Conservation (phyloP, 179 eudicot species). For the Vitellaria paradoxa region DNA sequence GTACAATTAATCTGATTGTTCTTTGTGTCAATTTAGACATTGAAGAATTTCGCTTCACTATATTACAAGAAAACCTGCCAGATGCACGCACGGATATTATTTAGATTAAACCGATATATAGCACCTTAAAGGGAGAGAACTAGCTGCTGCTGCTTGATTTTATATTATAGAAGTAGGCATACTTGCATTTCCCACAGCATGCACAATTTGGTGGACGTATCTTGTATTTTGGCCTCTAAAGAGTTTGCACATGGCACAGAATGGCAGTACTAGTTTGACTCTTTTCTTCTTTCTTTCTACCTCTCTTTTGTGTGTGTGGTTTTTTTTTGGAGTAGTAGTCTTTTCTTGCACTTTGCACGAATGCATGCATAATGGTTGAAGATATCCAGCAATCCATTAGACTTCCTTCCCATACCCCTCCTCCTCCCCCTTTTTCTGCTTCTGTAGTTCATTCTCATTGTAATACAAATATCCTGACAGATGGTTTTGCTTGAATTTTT, state of each 20-base stretch:
- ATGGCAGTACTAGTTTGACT: neutral
- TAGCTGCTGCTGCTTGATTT: neutral
- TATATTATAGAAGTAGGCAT: too few relatives aligned
- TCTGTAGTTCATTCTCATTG: neutral
- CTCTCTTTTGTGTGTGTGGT: neutral
- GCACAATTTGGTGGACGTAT: neutral
- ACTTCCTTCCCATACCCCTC: neutral
- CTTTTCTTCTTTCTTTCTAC: neutral
- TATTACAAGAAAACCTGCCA: too few relatives aligned
- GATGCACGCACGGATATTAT: neutral
- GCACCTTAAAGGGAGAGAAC: neutral
- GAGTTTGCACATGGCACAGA: neutral
- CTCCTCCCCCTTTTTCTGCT: neutral
- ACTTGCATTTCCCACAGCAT: too few relatives aligned
- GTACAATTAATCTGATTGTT: too few relatives aligned
- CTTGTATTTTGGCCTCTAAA: neutral
- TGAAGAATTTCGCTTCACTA: too few relatives aligned
- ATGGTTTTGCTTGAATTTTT: constrained; percentile 13
- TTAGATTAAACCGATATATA: neutral
- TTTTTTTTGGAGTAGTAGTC: neutral
- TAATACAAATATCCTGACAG: neutral
- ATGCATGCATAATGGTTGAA: too few relatives aligned
- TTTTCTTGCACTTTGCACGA: neutral
- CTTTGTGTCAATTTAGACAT: too few relatives aligned
- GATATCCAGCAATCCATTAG: too few relatives aligned